phyloP scores from a whole-genome alignment of 371 early-diverging fungal genomes.

The Rhizopus stolonifer region DNA sequence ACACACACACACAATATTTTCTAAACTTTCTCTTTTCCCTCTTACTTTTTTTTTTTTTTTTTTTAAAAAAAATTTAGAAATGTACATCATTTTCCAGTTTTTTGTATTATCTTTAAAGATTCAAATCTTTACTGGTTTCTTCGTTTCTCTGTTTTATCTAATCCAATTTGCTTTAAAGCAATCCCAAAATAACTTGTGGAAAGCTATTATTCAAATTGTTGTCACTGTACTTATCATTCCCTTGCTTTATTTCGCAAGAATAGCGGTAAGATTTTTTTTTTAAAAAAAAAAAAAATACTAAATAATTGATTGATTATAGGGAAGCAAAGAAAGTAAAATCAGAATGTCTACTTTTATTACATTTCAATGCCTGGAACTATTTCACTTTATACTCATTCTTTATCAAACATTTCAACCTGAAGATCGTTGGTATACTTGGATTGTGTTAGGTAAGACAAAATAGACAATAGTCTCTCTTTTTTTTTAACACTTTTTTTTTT shows the following conservation, averaged over 20 bases:
- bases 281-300: neutral
- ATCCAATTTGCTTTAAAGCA: slow-evolving; percentile 39
- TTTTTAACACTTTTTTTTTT: neutral
- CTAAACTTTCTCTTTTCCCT: too few species aligned
- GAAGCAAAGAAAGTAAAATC: slow-evolving; percentile 25
- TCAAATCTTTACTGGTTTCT: slow-evolving; percentile 45
- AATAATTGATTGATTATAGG: neutral
- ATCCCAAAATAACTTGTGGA: slow-evolving; percentile 20
- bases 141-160: slow-evolving; percentile 46
- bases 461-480: neutral
- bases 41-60: too few species aligned
- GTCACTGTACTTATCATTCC: slow-evolving; percentile 45
- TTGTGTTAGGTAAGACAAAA: slow-evolving; percentile 21
- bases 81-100: slow-evolving; percentile 51
- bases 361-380: slow-evolving; percentile 22
- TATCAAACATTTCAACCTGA: slow-evolving; percentile 27
- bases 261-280: slow-evolving; percentile 4
- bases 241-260: slow-evolving; percentile 42
- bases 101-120: slow-evolving; percentile 50
- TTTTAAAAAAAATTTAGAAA: too few species aligned
- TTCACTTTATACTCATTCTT: slow-evolving; percentile 30
- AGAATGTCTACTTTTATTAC: slow-evolving; percentile 26
- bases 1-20: too few species aligned
- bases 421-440: slow-evolving; percentile 40
- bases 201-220: slow-evolving; percentile 30